Conservation (phyloP, 495 filamentous ascomycete species). For the Cairneyella variabilis region DNA sequence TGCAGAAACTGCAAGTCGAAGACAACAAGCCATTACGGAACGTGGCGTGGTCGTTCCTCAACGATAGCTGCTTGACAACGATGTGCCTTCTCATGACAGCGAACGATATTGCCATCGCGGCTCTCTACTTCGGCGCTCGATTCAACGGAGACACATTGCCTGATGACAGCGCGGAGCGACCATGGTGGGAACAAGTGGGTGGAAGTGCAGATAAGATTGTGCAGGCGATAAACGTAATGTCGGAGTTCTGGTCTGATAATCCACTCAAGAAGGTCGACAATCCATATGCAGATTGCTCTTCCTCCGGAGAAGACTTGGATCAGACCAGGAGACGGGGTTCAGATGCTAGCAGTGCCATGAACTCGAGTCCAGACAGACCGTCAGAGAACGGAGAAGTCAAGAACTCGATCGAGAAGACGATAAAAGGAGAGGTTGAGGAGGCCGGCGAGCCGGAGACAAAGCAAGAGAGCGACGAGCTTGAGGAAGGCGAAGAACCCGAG, state of each 20-base stretch:
- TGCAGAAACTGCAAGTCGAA: slow-evolving; percentile 62
- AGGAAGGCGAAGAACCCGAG: background rate
- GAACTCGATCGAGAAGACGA: background rate
- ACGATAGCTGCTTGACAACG: slow-evolving; percentile 78
- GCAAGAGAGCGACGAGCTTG: background rate
- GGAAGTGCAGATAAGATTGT: slow-evolving; percentile 59
- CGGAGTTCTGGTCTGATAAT: slow-evolving; percentile 70
- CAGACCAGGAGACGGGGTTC: slow-evolving; percentile 12
- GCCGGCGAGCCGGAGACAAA: background rate
- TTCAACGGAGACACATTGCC: slow-evolving; percentile 66
- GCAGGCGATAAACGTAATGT: slow-evolving; percentile 65
- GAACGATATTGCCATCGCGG: slow-evolving; percentile 75
- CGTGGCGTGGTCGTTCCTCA: slow-evolving; percentile 86
- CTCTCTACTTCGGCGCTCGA: slow-evolving; percentile 78
- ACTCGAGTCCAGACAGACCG: background rate
- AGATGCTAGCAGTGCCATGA: background rate
- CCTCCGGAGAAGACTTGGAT: slow-evolving; percentile 23
- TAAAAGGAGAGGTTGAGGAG: background rate
- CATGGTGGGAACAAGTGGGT: slow-evolving; percentile 81
- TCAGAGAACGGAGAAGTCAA: background rate
- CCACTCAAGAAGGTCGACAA: slow-evolving; percentile 36
- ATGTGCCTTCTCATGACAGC: slow-evolving; percentile 79
- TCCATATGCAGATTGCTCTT: slow-evolving; percentile 19
- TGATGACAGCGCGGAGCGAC: slow-evolving; percentile 65
- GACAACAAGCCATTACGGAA: slow-evolving; percentile 75